Evolutionary conservation across 306 rosid genomes (phyloP), one percentile per base, ranked within the genome.

Genomic region (Calophaca sinica): DNA sequence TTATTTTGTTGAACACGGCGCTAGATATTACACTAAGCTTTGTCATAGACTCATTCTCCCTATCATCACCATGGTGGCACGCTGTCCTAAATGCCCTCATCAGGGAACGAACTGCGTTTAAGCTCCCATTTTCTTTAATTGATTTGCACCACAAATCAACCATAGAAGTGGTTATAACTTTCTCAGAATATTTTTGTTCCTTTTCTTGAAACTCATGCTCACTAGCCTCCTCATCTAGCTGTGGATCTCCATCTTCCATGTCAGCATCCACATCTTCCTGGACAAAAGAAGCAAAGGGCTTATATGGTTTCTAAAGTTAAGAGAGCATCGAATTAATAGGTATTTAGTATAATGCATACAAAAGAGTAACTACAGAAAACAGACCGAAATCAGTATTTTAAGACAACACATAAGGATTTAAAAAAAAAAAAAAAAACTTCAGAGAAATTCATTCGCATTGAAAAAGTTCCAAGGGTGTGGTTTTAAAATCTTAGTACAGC

Each of bases 51-150:
- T 86, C 93, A 29, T 82, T 87, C 78, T 60, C 89, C 20, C 68
- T 84, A 69, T 94, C 99, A 76, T 94, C 99, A 48, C 97, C 97
- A 78, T 90, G 90, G 84, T 94, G 99, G 76, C 99, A 94, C 49
- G 99, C 97, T 32, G 89, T 86, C 86, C 89, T 84, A 54, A 91
- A 91, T 73, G 96, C 97, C 80, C 73, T 88, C 90, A 90, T 77
- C 51, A 94, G 73, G 15, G 93, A 88, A 79, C 90, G 96, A 39
- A 87, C 62, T 4, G 96, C 88, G 32, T 79, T 81, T 76, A 94
- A 20, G 69, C 88, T 92, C 65, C 85, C 89, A 64, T 80, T 86
- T 82, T 92, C 93, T 65, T 46, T 74, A 50, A 90, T 62, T 0
- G 88, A 78, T 45, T 85, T 84, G 79, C 89, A 85, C 97, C 97